A percentile compares a stretch with the other conserved stretches of the same genome.
Conservation (phyloP, 129 eudicot species). For the Centaurea solstitialis region DNA sequence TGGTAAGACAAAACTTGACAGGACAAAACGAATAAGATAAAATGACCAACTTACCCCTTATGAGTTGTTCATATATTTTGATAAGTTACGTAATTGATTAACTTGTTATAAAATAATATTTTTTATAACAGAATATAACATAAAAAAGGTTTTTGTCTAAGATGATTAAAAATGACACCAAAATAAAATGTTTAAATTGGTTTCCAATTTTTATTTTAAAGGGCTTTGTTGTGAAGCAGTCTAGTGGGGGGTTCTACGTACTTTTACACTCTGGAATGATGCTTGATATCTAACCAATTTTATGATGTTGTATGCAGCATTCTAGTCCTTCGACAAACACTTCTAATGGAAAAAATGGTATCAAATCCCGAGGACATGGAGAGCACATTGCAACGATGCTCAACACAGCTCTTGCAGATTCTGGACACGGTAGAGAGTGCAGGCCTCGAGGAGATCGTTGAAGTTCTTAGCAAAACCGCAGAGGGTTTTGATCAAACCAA, state of each 20-base stretch:
- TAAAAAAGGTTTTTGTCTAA: too few relatives aligned
- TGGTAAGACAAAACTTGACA: too few relatives aligned
- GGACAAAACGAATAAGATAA: too few relatives aligned
- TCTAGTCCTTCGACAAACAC: slow-evolving; percentile 77
- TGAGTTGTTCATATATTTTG: too few relatives aligned
- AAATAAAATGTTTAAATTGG: too few relatives aligned
- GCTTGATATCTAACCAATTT: not conserved
- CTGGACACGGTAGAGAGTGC: slow-evolving; percentile 59
- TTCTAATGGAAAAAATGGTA: slow-evolving; percentile 56
- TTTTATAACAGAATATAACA: too few relatives aligned
- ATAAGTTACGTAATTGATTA: too few relatives aligned
- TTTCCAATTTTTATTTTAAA: too few relatives aligned
- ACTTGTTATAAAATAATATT: too few relatives aligned
- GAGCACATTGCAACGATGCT: slow-evolving; percentile 40
- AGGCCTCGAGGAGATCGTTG: slow-evolving; percentile 68
- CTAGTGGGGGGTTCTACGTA: not conserved
- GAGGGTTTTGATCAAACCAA: slow-evolving; percentile 35
- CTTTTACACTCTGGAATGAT: not conserved
- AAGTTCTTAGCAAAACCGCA: slow-evolving; percentile 35
- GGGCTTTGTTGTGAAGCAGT: not conserved
- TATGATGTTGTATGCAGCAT: slow-evolving; percentile 49
- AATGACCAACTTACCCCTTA: too few relatives aligned
- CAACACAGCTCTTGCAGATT: slow-evolving; percentile 49
- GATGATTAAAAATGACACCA: too few relatives aligned
- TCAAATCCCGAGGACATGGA: slow-evolving; percentile 61